phyloP scores from a whole-genome alignment of 2,329 filamentous ascomycete species.

The Bipolaris victoriae region DNA sequence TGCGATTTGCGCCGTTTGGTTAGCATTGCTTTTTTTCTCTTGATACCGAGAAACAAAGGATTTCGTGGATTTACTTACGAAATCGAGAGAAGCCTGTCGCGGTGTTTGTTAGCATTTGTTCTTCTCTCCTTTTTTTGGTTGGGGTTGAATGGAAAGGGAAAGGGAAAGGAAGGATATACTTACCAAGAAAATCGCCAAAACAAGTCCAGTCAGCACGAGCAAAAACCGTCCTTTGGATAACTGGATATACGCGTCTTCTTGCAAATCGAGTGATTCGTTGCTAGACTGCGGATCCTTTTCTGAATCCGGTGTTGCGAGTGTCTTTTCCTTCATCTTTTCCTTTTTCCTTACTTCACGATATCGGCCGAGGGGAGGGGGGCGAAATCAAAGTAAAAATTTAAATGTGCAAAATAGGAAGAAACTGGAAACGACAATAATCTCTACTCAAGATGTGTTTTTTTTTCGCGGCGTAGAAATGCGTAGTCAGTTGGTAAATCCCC shows the following conservation, averaged over 20 bases:
- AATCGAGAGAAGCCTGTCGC: constrained; percentile 5
- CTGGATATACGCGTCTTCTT: constrained; percentile 4
- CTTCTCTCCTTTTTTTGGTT: not conserved
- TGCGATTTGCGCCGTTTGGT: not conserved
- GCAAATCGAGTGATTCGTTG: not conserved
- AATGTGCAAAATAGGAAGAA: not conserved
- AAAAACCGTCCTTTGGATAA: constrained; percentile 1
- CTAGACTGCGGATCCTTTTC: not conserved
- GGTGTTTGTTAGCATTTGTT: not conserved
- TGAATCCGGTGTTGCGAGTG: not conserved
- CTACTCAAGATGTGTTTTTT: too few relatives aligned
- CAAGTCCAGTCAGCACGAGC: constrained; percentile 3
- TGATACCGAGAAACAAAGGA: too few relatives aligned
- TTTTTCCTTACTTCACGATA: too few relatives aligned
- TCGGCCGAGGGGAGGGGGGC: not conserved
- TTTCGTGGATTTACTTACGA: not conserved
- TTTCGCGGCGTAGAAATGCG: too few relatives aligned
- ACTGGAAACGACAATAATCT: not conserved
- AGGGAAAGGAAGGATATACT: not conserved
- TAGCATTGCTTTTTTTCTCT: not conserved
- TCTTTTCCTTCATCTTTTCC: constrained; percentile 1
- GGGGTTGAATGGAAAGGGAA: not conserved
- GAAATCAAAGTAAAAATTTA: too few relatives aligned
- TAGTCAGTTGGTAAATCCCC: too few relatives aligned
- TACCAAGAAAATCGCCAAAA: constrained; percentile 10